Evolutionary conservation across 306 rosid genomes (phyloP), one percentile per base, ranked within the genome.

Genomic region (Dalbergia cultrata): DNA sequence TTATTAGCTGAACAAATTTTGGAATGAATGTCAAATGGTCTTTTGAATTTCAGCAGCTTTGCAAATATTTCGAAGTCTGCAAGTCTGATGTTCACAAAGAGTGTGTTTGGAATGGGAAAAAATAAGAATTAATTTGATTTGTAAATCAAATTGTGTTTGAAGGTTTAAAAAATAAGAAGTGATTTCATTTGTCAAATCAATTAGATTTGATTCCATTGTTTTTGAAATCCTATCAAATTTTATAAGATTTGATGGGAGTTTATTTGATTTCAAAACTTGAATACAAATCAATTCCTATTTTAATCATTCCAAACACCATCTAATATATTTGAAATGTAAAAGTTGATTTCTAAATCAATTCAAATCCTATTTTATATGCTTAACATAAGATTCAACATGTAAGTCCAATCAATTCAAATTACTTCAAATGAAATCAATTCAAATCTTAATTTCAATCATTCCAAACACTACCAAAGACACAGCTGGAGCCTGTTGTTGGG

Each of bases 31-130:
- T 34, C 60, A 19, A 78, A 12, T 8, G 6, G 10, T 61, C 18
- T 81, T 43, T 41, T 7, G 2, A 60, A 72, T 81, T 56, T 72
- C 2, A 17, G 18, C 5, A 14, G 5, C 60, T 67, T 44, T 56
- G 56, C 35, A n/a, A 49, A 49, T 76, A 16, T 52, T 81, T 52
- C 44, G 75, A 37, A 47, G 45, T 52, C 17, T n/a, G 69, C 31
- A 63, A 76, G 41, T 65, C 54, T 70, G 18, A 41, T 80, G 71
- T 39, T 70, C 26, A 12, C 53, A 65, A 53, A 26, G 65, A 47
- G 31, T 43, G 35, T 10, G 9, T 65, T 64, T 18, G 21, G 18
- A 65, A 44, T 64, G 65, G 53, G 72, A 9, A 16, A 45, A 53
- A 71, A 80, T 47, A 21, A 58, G 16, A 31, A 59, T 45, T 18